Base-by-base conservation (phyloP, 371 early-diverging fungal species). In the Caulochytrium protostelioides region DNA sequence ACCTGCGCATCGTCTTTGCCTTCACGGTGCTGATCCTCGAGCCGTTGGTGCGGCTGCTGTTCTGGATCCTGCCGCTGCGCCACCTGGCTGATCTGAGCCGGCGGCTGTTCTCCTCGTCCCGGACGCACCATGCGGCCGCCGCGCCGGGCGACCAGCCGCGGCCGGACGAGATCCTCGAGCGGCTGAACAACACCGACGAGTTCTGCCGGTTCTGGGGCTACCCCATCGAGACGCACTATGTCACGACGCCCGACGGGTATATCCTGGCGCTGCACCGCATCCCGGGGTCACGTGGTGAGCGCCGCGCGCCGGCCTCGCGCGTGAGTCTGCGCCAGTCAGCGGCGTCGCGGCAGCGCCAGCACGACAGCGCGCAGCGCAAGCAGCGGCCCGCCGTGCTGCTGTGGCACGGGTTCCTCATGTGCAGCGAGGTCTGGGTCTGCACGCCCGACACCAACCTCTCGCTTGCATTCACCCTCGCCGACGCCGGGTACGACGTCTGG, bases 401-500 rank as follows among this genome's bases (percentile, higher is more conserved):
- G 6, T 83, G 83, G 66, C 91, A 92, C 47, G 94, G 94, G 0
- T 83, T 89, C 50, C 59, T 89, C 55, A 86, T 91, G 76, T 80
- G 70, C 39, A 46, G 49, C 1, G 92, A 89, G 39, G 74, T 84
- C 6, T 91, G 83, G 76, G 72, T 85, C 7, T 79, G 84, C 39
- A 72, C 75, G 39, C 67, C 75, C 63, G 47, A 44, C 16, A 41
- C 52, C 54, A 35, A 59, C 64, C 17, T 71, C 66, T 46, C 50
- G 25, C 48, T 87, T 27, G 79, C 80, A 7, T 72, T 74, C 32
- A 38, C 72, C 10, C 55, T 83, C 22, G 76, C 68, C n/a, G 66
- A 73, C 28, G 64, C 71, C 9, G 86, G 90, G 32, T 91, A 83
- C 49, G 94, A 92, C 50, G 95, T 94, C 0, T 94, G 95, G 95